Evolutionary conservation across 139 green algal species (phyloP).

Genomic region (Auxenochlorella pyrenoidosa): DNA sequence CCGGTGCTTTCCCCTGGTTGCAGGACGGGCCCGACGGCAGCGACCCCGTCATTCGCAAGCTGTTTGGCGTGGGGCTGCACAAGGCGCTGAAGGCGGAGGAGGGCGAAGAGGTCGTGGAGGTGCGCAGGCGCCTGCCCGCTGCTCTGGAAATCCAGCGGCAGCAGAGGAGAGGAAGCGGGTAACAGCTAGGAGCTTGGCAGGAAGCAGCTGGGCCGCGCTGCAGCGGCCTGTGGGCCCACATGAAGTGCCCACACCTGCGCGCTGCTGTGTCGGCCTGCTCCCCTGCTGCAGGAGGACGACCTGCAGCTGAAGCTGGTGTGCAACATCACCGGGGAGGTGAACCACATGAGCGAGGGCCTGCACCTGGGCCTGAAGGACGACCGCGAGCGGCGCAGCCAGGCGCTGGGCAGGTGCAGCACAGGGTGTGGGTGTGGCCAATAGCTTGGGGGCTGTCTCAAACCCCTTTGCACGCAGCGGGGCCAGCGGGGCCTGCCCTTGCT

Average conservation of each 20-base stretch:
- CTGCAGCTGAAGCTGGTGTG: constrained; percentile 92
- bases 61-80: constrained; percentile 88
- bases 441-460: too few relatives aligned
- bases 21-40: constrained; percentile 54
- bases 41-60: constrained; percentile 62
- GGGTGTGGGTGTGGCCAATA: too few relatives aligned
- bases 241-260: too few relatives aligned
- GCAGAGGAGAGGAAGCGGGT: too few relatives aligned
- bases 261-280: too few relatives aligned
- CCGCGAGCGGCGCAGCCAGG: constrained; percentile 78
- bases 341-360: constrained; percentile 90
- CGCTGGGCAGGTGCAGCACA: constrained; percentile 8
- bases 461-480: too few relatives aligned
- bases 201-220: too few relatives aligned
- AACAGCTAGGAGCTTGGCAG: too few relatives aligned
- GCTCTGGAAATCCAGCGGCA: neutral
- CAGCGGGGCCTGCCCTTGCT: too few relatives aligned
- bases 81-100: constrained; percentile 86
- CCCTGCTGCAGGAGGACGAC: constrained; percentile 43
- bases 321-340: constrained; percentile 94
- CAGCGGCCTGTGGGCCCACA: too few relatives aligned
- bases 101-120: constrained; percentile 76
- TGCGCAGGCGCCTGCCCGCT: neutral
- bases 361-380: constrained; percentile 87
- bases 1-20: neutral